Conservation (phyloP, 305 asterid species). For the Fraxinus latifolia region DNA sequence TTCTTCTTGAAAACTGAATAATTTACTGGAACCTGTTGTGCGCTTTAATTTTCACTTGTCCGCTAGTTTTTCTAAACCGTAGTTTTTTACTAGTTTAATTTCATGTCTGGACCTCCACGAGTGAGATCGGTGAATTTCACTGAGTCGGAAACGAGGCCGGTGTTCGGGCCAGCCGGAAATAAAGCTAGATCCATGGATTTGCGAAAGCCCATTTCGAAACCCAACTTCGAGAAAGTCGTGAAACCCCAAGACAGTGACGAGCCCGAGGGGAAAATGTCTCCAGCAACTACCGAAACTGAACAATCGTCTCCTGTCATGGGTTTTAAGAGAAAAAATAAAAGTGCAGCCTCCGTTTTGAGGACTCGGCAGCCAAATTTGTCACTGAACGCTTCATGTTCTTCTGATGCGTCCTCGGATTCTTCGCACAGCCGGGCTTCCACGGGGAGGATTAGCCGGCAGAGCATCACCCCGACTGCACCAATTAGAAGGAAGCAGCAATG, state of each 20-base stretch:
- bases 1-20: conserved; percentile 33
- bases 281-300: conserved; percentile 35
- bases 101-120: conserved; percentile 74
- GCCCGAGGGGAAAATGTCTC: conserved; percentile 47
- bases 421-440: conserved; percentile 82
- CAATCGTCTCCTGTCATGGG: conserved; percentile 43
- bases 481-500: conserved; percentile 48
- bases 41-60: conserved; percentile 12
- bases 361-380: conserved; percentile 65
- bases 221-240: conserved; percentile 33
- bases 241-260: conserved; percentile 33
- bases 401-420: conserved; percentile 86
- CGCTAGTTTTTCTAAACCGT: conserved; percentile 21
- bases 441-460: conserved; percentile 57
- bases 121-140: conserved; percentile 51
- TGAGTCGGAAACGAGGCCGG: conserved; percentile 65
- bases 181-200: conserved; percentile 63
- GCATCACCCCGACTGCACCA: conserved; percentile 27
- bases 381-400: conserved; percentile 79
- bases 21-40: conserved; percentile 14
- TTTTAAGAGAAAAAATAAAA: conserved; percentile 39
- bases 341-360: conserved; percentile 50
- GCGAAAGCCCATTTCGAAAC: conserved; percentile 49
- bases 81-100: conserved; percentile 8
- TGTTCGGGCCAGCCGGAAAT: conserved; percentile 76